Conservation (phyloP, 352 stramenopile genomes). For the Peronospora destructor region DNA sequence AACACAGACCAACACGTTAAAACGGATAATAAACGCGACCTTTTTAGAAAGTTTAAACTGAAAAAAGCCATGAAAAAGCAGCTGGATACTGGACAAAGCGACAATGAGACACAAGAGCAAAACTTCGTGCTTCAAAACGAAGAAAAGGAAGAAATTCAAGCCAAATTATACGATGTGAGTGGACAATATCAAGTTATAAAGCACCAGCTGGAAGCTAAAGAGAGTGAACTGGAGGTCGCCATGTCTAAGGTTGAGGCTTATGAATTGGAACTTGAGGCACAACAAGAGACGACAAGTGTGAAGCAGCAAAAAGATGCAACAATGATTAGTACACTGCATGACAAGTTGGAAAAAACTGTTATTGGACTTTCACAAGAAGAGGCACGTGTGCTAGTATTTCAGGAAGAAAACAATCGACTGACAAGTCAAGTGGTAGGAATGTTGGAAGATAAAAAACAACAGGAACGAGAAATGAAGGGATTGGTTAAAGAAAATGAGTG, state of each 20-base stretch:
- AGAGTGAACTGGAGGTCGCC: slow-evolving; percentile 40
- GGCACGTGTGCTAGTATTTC: slow-evolving; percentile 38
- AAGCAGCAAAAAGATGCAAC: slow-evolving; percentile 25
- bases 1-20: slow-evolving; percentile 35
- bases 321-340: slow-evolving; percentile 28
- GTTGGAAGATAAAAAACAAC: slow-evolving; percentile 44
- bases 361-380: slow-evolving; percentile 36
- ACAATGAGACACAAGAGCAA: slow-evolving; percentile 41
- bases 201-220: slow-evolving; percentile 42
- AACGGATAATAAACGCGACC: slow-evolving; percentile 48
- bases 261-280: slow-evolving; percentile 39
- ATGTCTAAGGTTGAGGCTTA: slow-evolving; percentile 47
- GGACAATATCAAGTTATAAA: slow-evolving; percentile 43
- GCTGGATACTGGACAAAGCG: slow-evolving; percentile 50
- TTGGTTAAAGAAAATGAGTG: slow-evolving; percentile 26
- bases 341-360: slow-evolving; percentile 26
- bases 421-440: slow-evolving; percentile 40
- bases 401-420: slow-evolving; percentile 51
- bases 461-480: slow-evolving; percentile 31
- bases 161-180: slow-evolving; percentile 49
- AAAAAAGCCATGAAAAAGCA: slow-evolving; percentile 62
- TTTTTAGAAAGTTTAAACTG: slow-evolving; percentile 67
- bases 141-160: slow-evolving; percentile 28
- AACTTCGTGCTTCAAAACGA: slow-evolving; percentile 25
- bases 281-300: slow-evolving; percentile 13